Evolutionary conservation across 768 basidiomycete species (phyloP), one percentile per base, ranked within the genome.

Genomic region (Wakefieldia striispora): DNA sequence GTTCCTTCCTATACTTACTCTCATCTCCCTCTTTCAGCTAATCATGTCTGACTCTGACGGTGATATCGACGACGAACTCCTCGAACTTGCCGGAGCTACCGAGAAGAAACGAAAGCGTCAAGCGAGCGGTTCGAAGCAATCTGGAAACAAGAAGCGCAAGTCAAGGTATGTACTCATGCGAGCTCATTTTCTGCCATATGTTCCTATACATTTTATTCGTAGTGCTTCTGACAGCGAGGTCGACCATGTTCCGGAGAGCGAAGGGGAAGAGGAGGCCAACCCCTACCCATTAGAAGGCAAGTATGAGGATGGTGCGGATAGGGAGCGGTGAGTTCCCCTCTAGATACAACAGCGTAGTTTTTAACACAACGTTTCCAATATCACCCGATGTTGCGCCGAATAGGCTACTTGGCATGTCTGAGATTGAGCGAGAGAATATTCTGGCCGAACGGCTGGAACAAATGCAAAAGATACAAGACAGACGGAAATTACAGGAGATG

Each of bases 261-360:
- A 88, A 58, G 76, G 78, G 33, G 75, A 78, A 26, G 76, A 75
- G 5, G 76, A 75, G 5, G 63, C 66, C 12, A 86, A 91, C 56
- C 84, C 84, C 4, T 98, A 91, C 64, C 95, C 93, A 0, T 72
- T 97, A 12, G 95, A 98, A 60, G 93, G 91, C 43, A 91, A 91
- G 68, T 98, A 90, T 63, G 79, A 79, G 50, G 85, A 97, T 61
- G 91, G 92, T 59, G 77, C 74, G 12, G 95, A 97, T 68, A 80
- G 87, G 60, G 78, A 85, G 55, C 72, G 76, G 95, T 95, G 72
- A 72, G 88, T 74, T 48, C 53, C 34, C 47, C 56, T 47, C 59
- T 56, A 60, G 61, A 58, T 56, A 61, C 54, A 42, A 45, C 54
- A 58, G 45, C 43, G 55, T 49, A 62, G 50, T 44, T 53, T 63